Percentiles rank a stretch among this genome's conserved stretches.
These are phyloP conservation scores for Trichosporon coremiiforme DNA, from an alignment of 1,284 basidiomycete genomes.

Conservation along the genomic window DNA sequence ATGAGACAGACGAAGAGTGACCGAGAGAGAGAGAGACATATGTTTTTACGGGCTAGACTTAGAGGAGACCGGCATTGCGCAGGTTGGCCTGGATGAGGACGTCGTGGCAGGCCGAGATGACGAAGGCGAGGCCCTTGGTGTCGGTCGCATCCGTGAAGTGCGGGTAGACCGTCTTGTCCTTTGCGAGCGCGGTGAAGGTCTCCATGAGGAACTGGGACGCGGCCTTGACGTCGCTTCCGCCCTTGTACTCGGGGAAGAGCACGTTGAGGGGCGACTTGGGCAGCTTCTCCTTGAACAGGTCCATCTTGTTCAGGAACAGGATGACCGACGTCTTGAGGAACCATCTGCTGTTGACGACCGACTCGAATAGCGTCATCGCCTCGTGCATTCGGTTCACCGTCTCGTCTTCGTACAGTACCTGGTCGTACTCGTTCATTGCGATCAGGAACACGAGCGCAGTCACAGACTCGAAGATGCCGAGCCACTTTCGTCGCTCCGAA, in stretches of 20 bases:
- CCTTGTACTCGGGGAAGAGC: slow-evolving; percentile 80
- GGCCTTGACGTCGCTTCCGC: slow-evolving; percentile 74
- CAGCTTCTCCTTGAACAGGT: slow-evolving; percentile 92
- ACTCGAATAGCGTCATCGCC: slow-evolving; percentile 90
- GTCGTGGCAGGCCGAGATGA: slow-evolving; percentile 62
- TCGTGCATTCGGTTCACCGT: slow-evolving; percentile 96
- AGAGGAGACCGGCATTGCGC: slow-evolving; percentile 13
- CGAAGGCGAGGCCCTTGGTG: slow-evolving; percentile 61
- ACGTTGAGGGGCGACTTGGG: slow-evolving; percentile 79
- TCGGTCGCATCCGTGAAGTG: slow-evolving; percentile 61
- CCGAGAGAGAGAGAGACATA: not conserved
- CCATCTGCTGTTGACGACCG: slow-evolving; percentile 86
- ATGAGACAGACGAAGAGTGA: slow-evolving; percentile 16
- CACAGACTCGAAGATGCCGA: slow-evolving; percentile 89
- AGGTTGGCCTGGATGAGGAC: slow-evolving; percentile 55
- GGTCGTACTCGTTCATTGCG: slow-evolving; percentile 78
- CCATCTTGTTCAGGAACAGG: slow-evolving; percentile 90
- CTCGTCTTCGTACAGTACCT: slow-evolving; percentile 82
- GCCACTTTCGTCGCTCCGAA: slow-evolving; percentile 69
- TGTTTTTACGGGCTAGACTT: not conserved
- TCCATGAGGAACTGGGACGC: slow-evolving; percentile 84
- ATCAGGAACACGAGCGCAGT: slow-evolving; percentile 77
- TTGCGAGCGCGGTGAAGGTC: slow-evolving; percentile 82
- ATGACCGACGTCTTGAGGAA: slow-evolving; percentile 57
- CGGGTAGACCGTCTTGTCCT: slow-evolving; percentile 64